phyloP scores from a whole-genome alignment of 306 rosid genomes.

The Vicia sativa region DNA sequence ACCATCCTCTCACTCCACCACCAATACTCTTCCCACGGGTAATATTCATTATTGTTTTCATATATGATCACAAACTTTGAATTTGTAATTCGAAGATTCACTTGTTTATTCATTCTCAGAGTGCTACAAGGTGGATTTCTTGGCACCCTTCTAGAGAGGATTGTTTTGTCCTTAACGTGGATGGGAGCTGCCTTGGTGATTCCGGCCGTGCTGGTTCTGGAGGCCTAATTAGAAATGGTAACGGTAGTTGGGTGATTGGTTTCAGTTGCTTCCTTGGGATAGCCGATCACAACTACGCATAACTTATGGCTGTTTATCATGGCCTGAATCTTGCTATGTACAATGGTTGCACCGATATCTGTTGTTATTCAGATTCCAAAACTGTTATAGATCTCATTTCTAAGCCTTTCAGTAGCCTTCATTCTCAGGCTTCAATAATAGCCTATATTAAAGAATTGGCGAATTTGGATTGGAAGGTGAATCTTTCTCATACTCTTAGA shows the following conservation, averaged over 20 bases:
- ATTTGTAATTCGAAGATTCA: background rate
- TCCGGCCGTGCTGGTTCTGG: background rate
- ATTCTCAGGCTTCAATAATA: background rate
- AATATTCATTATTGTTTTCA: too few relatives aligned
- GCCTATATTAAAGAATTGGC: background rate
- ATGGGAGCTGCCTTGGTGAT: background rate
- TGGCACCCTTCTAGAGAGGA: constrained; percentile 3
- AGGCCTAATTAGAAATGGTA: background rate
- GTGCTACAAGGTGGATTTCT: background rate
- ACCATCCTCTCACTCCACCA: too few relatives aligned
- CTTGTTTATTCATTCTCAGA: background rate
- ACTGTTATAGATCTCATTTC: background rate
- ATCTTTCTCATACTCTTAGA: background rate
- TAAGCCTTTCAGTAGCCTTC: background rate
- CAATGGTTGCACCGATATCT: background rate
- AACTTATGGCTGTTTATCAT: background rate
- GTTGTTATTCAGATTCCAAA: background rate
- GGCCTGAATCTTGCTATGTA: background rate
- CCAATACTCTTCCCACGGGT: too few relatives aligned
- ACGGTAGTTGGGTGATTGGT: background rate
- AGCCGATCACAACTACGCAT: background rate
- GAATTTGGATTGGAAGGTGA: background rate
- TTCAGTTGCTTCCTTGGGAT: background rate
- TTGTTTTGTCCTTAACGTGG: constrained; percentile 1
- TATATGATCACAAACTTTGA: too few relatives aligned